These are phyloP conservation scores for Brassica rapa DNA, from an alignment of 345 rosid genomes.

Conservation along the genomic window DNA sequence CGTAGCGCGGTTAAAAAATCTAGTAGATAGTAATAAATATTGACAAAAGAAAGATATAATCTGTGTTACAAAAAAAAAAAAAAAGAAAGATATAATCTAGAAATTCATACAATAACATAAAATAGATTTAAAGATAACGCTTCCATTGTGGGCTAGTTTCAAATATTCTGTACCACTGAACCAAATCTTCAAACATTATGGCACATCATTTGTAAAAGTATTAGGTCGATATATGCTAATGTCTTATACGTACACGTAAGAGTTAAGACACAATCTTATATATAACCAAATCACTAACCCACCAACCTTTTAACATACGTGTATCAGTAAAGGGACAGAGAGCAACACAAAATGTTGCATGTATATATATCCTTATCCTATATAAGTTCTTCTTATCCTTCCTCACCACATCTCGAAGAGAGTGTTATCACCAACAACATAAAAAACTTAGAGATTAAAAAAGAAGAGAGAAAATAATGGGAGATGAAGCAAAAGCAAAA, in stretches of 20 bases:
- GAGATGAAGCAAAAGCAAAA: slow-evolving; percentile 27
- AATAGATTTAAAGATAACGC: no score
- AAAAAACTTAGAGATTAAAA: neutral
- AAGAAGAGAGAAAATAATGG: slow-evolving; percentile 9
- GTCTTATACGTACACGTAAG: no score
- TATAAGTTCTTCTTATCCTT: neutral
- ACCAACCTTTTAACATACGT: neutral
- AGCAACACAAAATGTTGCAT: neutral
- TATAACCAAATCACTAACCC: neutral
- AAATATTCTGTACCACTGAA: neutral
- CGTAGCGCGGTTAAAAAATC: no score
- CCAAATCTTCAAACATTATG: neutral
- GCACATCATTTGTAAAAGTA: neutral
- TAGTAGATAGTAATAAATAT: neutral
- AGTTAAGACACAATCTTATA: no score
- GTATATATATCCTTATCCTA: neutral
- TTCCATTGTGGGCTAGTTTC: neutral
- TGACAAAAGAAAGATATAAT: neutral
- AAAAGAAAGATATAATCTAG: neutral
- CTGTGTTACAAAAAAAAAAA: no score
- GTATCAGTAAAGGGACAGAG: neutral
- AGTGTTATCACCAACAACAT: neutral
- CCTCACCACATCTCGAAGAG: neutral
- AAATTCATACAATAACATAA: neutral
- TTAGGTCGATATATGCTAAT: neutral